Percentiles rank a stretch among this genome's conserved stretches.
These are phyloP conservation scores for Cymbopogon citratus DNA, from an alignment of 176 grass and related monocot genomes.

Conservation along the genomic window DNA sequence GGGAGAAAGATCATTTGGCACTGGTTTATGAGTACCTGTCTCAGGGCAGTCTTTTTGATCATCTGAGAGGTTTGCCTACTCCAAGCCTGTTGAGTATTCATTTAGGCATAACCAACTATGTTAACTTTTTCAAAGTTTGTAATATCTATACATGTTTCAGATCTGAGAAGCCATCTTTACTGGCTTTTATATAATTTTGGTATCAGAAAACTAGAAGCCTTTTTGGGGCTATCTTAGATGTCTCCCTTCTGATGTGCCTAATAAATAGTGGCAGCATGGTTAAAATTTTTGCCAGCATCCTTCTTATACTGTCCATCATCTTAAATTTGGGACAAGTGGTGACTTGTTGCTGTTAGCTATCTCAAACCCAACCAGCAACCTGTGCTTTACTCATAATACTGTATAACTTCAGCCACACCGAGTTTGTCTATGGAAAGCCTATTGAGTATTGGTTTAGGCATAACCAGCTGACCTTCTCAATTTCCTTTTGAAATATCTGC, in stretches of 20 bases:
- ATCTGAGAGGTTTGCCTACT: constrained; percentile 7
- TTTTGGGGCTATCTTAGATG: not conserved
- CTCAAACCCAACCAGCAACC: not conserved
- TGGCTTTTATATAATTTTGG: too few species aligned
- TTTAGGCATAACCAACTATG: not conserved
- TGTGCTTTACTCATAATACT: not conserved
- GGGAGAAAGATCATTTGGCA: constrained; percentile 20
- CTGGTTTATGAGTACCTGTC: constrained; percentile 30
- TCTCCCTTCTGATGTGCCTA: not conserved
- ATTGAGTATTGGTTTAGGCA: too few species aligned
- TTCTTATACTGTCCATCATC: not conserved
- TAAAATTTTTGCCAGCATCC: not conserved
- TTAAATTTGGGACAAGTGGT: not conserved
- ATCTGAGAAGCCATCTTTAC: not conserved
- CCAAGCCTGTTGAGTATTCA: not conserved
- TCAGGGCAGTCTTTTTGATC: constrained; percentile 11
- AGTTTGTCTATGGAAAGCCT: too few species aligned
- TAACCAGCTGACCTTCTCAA: too few species aligned
- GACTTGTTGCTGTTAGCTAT: not conserved
- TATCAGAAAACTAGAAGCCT: not conserved
- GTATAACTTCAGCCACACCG: not conserved
- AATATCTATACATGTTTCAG: not conserved
- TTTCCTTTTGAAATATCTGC: too few species aligned
- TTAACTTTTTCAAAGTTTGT: not conserved
- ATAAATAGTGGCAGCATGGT: not conserved